Evolutionary conservation across 2,329 filamentous ascomycete species (phyloP).

Genomic region (Elsinoe batatas): DNA sequence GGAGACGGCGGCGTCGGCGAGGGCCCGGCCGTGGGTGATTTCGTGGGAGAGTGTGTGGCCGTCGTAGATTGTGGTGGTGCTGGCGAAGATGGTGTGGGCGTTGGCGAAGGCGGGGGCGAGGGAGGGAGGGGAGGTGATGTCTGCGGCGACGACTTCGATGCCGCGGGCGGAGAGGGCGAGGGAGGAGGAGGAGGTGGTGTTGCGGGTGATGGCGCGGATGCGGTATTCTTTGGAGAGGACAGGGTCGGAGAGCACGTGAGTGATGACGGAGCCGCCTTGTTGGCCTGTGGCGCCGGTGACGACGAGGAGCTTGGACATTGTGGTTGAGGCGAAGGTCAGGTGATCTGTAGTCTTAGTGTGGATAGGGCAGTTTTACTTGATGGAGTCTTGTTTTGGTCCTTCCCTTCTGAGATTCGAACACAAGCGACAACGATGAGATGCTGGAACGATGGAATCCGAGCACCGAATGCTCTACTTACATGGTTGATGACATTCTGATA

Average conservation of each 20-base stretch:
- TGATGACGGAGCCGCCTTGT: constrained; percentile 50
- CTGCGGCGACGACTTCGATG: constrained; percentile 44
- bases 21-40: constrained; percentile 26
- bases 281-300: constrained; percentile 52
- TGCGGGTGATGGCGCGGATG: constrained; percentile 48
- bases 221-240: constrained; percentile 39
- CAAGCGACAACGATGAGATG: too few species aligned
- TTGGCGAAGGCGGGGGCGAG: constrained; percentile 37
- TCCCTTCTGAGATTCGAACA: too few species aligned
- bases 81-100: constrained; percentile 41
- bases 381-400: too few species aligned
- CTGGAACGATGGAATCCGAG: not conserved
- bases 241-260: constrained; percentile 33
- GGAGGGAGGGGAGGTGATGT: constrained; percentile 40
- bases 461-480: not conserved
- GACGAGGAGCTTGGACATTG: constrained; percentile 37
- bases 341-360: too few species aligned
- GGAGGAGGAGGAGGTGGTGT: constrained; percentile 35
- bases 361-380: not conserved
- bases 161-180: constrained; percentile 37
- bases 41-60: constrained; percentile 24
- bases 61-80: constrained; percentile 44
- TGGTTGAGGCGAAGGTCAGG: not conserved
- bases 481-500: not conserved
- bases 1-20: constrained; percentile 25